Evolutionary conservation across 352 stramenopile species (phyloP).

Genomic region (Nothophytophthora sp.): DNA sequence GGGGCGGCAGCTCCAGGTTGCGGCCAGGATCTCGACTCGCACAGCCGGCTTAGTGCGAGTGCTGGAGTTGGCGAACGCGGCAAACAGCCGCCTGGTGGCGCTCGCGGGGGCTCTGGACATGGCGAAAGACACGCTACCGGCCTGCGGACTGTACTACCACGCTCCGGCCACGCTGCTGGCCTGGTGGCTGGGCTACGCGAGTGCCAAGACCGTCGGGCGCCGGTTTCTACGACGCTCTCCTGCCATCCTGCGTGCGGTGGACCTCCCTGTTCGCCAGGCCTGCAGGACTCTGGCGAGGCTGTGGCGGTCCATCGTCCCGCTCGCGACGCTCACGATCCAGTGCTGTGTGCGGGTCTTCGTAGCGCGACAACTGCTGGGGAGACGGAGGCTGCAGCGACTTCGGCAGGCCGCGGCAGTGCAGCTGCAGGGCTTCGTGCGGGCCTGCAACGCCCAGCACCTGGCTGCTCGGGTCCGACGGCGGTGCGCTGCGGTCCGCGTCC

Average conservation of each 20-base stretch:
- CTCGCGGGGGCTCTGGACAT: no score
- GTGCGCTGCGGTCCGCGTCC: conserved; percentile 35
- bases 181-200: conserved; percentile 44
- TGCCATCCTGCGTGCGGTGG: conserved; percentile 31
- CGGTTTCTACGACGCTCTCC: conserved; percentile 46
- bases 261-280: conserved; percentile 40
- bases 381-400: conserved; percentile 17
- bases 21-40: conserved; percentile 37
- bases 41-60: conserved; percentile 12
- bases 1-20: conserved; percentile 41
- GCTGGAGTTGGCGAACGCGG: neutral
- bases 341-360: conserved; percentile 29
- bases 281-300: conserved; percentile 15
- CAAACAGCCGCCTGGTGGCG: neutral
- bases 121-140: no score
- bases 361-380: conserved; percentile 25
- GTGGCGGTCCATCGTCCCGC: conserved; percentile 21
- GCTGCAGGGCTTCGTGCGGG: conserved; percentile 53
- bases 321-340: conserved; percentile 37
- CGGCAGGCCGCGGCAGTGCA: conserved; percentile 19
- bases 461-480: conserved; percentile 23
- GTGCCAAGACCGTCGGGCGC: conserved; percentile 12
- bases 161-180: conserved; percentile 37
- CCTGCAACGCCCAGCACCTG: conserved; percentile 31
- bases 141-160: conserved; percentile 24